These are phyloP conservation scores for Melanomma pulvis-pyrius DNA, from an alignment of 495 filamentous ascomycete genomes.

Conservation along the genomic window DNA sequence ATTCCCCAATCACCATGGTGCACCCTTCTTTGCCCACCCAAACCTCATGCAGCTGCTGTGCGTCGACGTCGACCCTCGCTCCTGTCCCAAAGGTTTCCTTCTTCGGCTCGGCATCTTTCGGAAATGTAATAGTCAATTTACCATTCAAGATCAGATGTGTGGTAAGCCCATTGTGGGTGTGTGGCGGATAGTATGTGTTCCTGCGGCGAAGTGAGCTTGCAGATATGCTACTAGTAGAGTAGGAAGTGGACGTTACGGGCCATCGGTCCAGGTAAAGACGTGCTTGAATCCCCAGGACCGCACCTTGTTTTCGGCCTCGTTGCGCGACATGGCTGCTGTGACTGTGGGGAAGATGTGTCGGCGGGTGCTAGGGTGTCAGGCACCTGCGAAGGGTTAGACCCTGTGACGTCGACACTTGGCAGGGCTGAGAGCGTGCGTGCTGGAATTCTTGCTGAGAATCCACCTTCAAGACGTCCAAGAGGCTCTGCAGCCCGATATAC, in stretches of 20 bases:
- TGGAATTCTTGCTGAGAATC: neutral
- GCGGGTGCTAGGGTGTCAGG: neutral
- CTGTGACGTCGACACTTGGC: slow-evolving; percentile 18
- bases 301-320: slow-evolving; percentile 66
- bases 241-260: slow-evolving; percentile 53
- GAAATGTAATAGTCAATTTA: slow-evolving; percentile 72
- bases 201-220: slow-evolving; percentile 42
- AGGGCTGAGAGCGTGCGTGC: neutral
- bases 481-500: neutral
- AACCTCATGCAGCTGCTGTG: slow-evolving; percentile 73
- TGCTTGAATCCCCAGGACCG: slow-evolving; percentile 73
- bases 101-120: slow-evolving; percentile 60
- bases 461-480: neutral
- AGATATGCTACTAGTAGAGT: neutral
- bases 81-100: slow-evolving; percentile 72
- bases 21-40: slow-evolving; percentile 80
- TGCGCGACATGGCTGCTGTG: slow-evolving; percentile 33
- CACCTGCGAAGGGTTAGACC: neutral
- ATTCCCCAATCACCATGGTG: slow-evolving; percentile 86
- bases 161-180: slow-evolving; percentile 68
- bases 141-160: slow-evolving; percentile 79
- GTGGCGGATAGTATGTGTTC: slow-evolving; percentile 74
- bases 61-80: slow-evolving; percentile 75
- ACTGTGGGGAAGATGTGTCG: neutral
- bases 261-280: slow-evolving; percentile 83